Evolutionary conservation across 768 basidiomycete genomes (phyloP), one percentile per base, ranked within the genome.

Genomic region (Suillus brevipes): DNA sequence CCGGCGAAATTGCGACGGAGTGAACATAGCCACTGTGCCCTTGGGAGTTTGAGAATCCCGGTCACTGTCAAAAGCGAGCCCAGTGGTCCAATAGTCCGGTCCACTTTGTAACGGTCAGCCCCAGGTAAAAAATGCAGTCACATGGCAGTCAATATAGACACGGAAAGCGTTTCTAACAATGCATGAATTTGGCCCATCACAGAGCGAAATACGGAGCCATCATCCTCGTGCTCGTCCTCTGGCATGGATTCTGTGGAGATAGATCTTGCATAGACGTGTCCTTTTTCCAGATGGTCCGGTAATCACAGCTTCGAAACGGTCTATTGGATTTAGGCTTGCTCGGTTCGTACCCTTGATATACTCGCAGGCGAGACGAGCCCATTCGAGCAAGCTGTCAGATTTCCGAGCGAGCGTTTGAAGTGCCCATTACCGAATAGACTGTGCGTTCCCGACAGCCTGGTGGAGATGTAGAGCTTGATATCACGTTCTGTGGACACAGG

Each of bases 71-170:
- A 31, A 31, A 66, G 25, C 18, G 65, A 49, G 2, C 63, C 59
- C 10, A 66, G 10, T 1, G n/a, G 23, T 16, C 34, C 18, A 3
- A 71, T 20, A 4, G 56, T 43, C n/a, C 12, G 1, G 12, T 40
- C 14, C 16, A 64, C 36, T 2, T 25, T 18, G 77, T 73, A 55
- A 78, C 70, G 1, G 77, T n/a, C 6, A 47, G n/a, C 23, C n/a
- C 12, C 4, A 13, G 79, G 28, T 6, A 40, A 40, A 58, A 18
- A 28, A 25, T 5, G 31, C 31, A 40, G 25, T 40, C 37, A 62
- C 62, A 65, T 31, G 0, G 20, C 6, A 2, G 16, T 10, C 12
- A 67, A 34, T 3, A 36, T 28, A 18, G 16, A 0, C 13, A 42
- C 37, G 10, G 66, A 9, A n/a, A 67, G 50, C 1, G 66, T 66